Evolutionary conservation across 1,284 basidiomycete species (phyloP), one percentile per base, ranked within the genome.

Genomic region (Microbotryomycetes sp.): DNA sequence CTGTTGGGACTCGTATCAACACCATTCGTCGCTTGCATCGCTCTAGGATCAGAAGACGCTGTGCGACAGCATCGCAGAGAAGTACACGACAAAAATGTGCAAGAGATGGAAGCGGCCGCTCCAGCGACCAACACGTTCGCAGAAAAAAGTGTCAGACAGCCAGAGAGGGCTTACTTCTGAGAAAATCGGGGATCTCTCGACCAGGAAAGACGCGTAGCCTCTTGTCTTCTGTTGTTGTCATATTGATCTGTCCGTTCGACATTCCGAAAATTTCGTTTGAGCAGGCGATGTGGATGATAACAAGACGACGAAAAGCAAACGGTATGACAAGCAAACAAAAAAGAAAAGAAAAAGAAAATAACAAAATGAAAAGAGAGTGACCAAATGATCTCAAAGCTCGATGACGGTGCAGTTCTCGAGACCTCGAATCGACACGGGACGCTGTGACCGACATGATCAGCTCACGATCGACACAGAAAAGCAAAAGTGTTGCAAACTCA

Each of bases 21-120:
- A 48, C 68, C 68, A 2, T 15, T 70, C 22, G 56, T 60, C 54
- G 60, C 61, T 23, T 54, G 65, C 28, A 68, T 70, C 45, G 68
- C 68, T 3, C 55, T 70, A 22, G 68, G 68, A 0, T 58, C 62
- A 2, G 68, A 70, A 51, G 68, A 70, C 47, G 54, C 62, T 1
- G 67, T 69, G 4, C 54, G 65, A 14, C 30, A 46, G 3, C 65
- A 69, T 47, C 62, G 65, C 9, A 36, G 45, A 9, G 65, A 69
- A 47, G 65, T 64, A 15, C 62, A 64, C 31, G 53, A 60, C 15
- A 42, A 54, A 22, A 54, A 62, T 29, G 50, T 66, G 3, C 58
- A 47, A 15, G 47, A 57, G 29, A 64, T 69, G 50, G 67, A 69
- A 36, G 48, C 64, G 25, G 65, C 62, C 1, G 59, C 60, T 0